phyloP scores from a whole-genome alignment of 2,329 filamentous ascomycete species.

The Claviceps digitariae region DNA sequence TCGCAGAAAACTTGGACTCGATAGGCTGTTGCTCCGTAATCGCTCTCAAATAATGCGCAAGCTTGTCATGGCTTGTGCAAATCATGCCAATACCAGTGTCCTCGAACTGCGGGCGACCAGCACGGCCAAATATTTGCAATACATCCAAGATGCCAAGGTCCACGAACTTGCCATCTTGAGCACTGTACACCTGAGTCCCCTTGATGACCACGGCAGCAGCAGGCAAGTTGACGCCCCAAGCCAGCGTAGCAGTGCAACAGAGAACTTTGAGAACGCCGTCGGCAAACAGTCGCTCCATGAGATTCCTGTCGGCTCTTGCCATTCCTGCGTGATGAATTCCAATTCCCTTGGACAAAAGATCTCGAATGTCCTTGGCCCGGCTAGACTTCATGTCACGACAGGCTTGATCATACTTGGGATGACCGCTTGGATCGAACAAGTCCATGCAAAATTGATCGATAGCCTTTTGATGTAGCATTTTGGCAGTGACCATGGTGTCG shows the following conservation, averaged over 20 bases:
- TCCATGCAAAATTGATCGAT: conserved; percentile 65
- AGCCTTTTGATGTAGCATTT: conserved; percentile 76
- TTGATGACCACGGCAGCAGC: conserved; percentile 97
- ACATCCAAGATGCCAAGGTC: conserved; percentile 95
- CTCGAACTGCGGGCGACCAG: conserved; percentile 93
- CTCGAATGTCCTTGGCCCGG: conserved; percentile 74
- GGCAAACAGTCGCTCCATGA: conserved; percentile 86
- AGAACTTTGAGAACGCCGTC: conserved; percentile 93
- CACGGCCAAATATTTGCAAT: conserved; percentile 95
- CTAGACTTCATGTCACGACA: conserved; percentile 75
- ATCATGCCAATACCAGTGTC: conserved; percentile 98
- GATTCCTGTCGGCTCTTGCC: conserved; percentile 82
- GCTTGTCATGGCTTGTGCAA: conserved; percentile 86
- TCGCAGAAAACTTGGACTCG: conserved; percentile 88
- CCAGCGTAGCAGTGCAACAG: conserved; percentile 93
- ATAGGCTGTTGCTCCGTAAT: conserved; percentile 95
- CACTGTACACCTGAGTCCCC: conserved; percentile 91
- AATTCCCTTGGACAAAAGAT: conserved; percentile 79
- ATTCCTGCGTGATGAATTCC: conserved; percentile 96
- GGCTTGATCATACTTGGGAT: conserved; percentile 69
- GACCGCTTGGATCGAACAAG: conserved; percentile 67
- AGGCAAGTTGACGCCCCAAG: conserved; percentile 97
- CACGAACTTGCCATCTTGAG: conserved; percentile 91
- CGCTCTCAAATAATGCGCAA: conserved; percentile 80
- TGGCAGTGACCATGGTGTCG: conserved; percentile 81